A percentile compares a stretch with the other conserved stretches of the same genome.
Conservation (phyloP, 2,329 filamentous ascomycete species). For the Gnomoniopsis sp. region DNA sequence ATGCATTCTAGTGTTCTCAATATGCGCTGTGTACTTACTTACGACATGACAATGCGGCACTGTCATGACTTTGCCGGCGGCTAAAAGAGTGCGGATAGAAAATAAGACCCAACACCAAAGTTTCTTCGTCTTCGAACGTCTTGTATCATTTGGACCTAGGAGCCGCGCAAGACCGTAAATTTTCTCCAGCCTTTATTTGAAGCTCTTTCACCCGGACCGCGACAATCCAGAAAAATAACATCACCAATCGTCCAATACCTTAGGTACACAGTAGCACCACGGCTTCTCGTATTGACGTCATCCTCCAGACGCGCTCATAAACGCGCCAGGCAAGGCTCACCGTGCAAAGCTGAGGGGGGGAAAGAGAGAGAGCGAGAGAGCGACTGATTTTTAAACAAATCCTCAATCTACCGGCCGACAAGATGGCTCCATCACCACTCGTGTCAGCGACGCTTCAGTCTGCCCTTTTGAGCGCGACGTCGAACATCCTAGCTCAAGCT, state of each 20-base stretch:
- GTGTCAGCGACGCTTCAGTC: slow-evolving; percentile 62
- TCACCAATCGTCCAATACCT: too few species aligned
- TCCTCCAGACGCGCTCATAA: not conserved
- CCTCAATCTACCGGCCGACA: not conserved
- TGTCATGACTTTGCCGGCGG: too few species aligned
- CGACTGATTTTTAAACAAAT: too few species aligned
- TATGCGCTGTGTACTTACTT: too few species aligned
- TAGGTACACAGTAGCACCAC: not conserved
- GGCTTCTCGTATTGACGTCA: not conserved
- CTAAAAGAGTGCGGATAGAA: too few species aligned
- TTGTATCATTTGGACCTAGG: not conserved
- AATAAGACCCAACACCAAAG: too few species aligned
- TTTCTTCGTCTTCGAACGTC: not conserved
- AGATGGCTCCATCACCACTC: slow-evolving; percentile 47
- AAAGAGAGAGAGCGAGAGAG: too few species aligned
- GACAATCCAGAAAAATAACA: not conserved
- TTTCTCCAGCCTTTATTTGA: not conserved
- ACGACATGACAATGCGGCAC: too few species aligned
- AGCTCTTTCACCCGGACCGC: not conserved
- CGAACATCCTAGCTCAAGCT: slow-evolving; percentile 71
- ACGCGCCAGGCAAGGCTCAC: not conserved
- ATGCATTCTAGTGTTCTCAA: too few species aligned
- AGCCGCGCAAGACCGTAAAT: not conserved
- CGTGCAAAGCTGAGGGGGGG: not conserved
- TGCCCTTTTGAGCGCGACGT: slow-evolving; percentile 60